Conservation (phyloP, 805 yeast species). For the Groenewaldozyma tartarivorans region DNA sequence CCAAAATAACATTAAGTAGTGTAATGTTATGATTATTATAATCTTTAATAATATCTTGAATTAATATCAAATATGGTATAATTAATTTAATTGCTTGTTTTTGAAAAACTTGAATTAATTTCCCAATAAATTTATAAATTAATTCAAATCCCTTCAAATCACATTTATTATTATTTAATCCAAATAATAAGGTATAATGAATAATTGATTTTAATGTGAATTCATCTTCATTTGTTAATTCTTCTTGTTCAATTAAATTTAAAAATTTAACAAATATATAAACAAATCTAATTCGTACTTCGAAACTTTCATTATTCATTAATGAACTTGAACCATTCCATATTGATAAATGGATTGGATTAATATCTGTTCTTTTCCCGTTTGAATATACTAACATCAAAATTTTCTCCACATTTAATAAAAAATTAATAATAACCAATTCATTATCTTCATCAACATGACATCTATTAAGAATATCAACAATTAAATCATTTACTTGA, state of each 20-base stretch:
- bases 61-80: not conserved
- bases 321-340: constrained; percentile 27
- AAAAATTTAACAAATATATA: constrained; percentile 18
- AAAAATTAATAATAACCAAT: constrained; percentile 14
- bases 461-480: constrained; percentile 41
- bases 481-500: constrained; percentile 74
- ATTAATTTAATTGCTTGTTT: not conserved
- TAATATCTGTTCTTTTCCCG: constrained; percentile 4
- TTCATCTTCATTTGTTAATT: constrained; percentile 5
- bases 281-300: constrained; percentile 18
- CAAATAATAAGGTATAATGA: constrained; percentile 3
- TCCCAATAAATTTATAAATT: not conserved
- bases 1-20: too few relatives aligned
- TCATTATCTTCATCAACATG: constrained; percentile 5
- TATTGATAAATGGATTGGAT: constrained; percentile 13
- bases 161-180: constrained; percentile 5
- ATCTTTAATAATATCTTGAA: too few relatives aligned
- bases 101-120: too few relatives aligned
- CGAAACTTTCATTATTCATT: constrained; percentile 14
- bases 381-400: constrained; percentile 8
- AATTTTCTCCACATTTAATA: constrained; percentile 18
- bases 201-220: constrained; percentile 11
- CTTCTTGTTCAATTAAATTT: constrained; percentile 2
- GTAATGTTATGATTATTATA: too few relatives aligned
- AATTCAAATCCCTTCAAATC: not conserved